Evolutionary conservation across 495 filamentous ascomycete genomes (phyloP), one percentile per base, ranked within the genome.

Genomic region (Tuber umbilicatum): DNA sequence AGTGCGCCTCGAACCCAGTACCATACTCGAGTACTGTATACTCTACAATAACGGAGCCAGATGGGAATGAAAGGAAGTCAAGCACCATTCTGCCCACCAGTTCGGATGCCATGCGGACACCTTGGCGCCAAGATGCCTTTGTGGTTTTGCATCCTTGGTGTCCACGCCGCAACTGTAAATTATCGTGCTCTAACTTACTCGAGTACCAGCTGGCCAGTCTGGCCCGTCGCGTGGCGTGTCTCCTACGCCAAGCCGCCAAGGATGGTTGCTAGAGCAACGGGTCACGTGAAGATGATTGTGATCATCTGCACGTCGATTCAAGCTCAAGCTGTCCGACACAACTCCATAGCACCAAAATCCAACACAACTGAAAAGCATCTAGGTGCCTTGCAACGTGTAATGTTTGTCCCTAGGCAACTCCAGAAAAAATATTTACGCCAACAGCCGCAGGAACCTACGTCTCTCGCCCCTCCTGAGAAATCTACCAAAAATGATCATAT

Each of bases 321-420:
- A 64, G 55, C 55, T 64, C 55, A 16, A 64, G 55, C 27, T 64
- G 27, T 35, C 55, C 55, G 35, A 64, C 55, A 31, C 55, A 35
- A 64, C 55, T 35, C 27, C n/a, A 64, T 27, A 64, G 10, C 27
- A 35, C 27, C 55, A 35, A 64, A 64, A 64, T 35, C 55, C 55
- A 64, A 64, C 55, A 64, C 55, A 64, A 60, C n/a, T 27, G n/a
- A 64, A 64, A 35, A 64, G 55, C 55, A 64, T 64, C 55, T 17
- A 60, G 9, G 55, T 64, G 55, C 55, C 55, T 16, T 64, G 64
- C 72, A 70, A 71, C 55, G 73, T 71, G 68, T 79, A 78, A 82
- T 84, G 83, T 84, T 84, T 73, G 74, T 84, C 50, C 83, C 83
- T 35, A 79, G 83, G 47, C 80, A 83, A 73, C 72, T 83, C 50